Base-by-base conservation (phyloP, 2,329 filamentous ascomycete species). In the Penicillium sp. region DNA sequence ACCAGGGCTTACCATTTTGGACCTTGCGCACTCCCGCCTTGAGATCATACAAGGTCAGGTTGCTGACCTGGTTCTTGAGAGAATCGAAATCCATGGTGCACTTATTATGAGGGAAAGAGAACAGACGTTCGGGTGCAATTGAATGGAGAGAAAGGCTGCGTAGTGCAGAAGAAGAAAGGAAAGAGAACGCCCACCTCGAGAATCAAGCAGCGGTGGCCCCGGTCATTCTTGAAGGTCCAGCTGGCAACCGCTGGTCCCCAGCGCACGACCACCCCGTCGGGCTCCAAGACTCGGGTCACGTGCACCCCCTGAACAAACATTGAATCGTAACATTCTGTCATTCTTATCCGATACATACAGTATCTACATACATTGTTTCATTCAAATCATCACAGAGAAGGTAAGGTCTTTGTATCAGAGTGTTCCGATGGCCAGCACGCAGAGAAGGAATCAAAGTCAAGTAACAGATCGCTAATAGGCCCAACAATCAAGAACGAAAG, bases 21-120 rank as follows among this genome's bases (percentile, higher is more conserved):
- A 96, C 91, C 80, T 97, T 97, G 70, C 93, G 90, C 71, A 97
- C 92, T 67, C 93, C 91, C 59, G 93, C 93, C 83, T 97, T 97
- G 82, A 97, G 76, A 80, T 97, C 93, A 84, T 97, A 97, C 78
- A 97, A 85, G 72, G 91, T 91, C 85, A 97, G 85, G 82, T 95
- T 96, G 83, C 90, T 90, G 79, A 97, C 92, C 80, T 91, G 89
- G 72, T 92, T 91, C 79, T 91, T 94, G 59, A 97, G 79, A 74
- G 85, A 91, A 80, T 89, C 90, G 77, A 96, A 85, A 85, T 97
- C 92, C 93, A 96, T 96, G 71, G 76, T 82, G 70, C 60, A 61
- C 49, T 30, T 26, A 60, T 61, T 30, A 45, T 41, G n/a, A 44
- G 26, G 35, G 31, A 5, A 29, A 26, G 44, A 66, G 45, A 59